A percentile compares a stretch with the other conserved stretches of the same genome.
phyloP scores from a whole-genome alignment of 1,284 basidiomycete genomes.

The Agroathelia rolfsii region DNA sequence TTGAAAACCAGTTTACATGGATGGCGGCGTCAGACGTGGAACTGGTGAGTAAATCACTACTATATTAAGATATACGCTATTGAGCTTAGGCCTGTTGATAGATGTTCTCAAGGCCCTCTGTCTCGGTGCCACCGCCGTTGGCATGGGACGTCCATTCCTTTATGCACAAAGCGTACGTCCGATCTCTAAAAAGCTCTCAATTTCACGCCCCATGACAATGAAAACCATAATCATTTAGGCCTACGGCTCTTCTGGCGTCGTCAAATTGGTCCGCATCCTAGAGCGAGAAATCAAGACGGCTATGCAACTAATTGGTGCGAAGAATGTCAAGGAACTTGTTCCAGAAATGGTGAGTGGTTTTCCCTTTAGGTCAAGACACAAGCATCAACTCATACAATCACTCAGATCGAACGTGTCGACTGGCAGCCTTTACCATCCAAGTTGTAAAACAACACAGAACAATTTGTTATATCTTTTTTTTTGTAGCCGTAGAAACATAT shows the following conservation, averaged over 20 bases:
- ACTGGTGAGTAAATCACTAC: constrained; percentile 10
- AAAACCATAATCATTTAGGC: no score
- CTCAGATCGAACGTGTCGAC: constrained; percentile 53
- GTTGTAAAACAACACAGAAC: no score
- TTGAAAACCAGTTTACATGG: constrained; percentile 42
- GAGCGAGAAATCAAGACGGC: constrained; percentile 39
- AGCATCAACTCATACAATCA: constrained; percentile 2
- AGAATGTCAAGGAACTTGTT: constrained; percentile 33
- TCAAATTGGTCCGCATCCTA: constrained; percentile 31
- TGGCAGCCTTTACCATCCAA: constrained; percentile 45
- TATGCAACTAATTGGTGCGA: constrained; percentile 45
- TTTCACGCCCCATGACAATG: no score
- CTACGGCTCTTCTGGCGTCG: constrained; percentile 35
- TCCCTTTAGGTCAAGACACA: neutral
- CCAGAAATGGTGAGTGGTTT: constrained; percentile 34
- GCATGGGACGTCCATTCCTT: constrained; percentile 42
- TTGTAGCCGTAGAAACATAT: neutral
- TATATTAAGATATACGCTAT: neutral
- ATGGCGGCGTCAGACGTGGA: constrained; percentile 42
- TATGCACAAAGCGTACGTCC: no score
- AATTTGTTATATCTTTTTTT: no score
- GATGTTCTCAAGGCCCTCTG: constrained; percentile 47
- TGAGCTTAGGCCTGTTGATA: constrained; percentile 1
- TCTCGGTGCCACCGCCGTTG: constrained; percentile 43
- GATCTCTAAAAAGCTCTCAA: no score